A percentile compares a stretch with the other conserved stretches of the same genome.
Conservation (phyloP, 306 rosid genomes). For the Medicago arabica region DNA sequence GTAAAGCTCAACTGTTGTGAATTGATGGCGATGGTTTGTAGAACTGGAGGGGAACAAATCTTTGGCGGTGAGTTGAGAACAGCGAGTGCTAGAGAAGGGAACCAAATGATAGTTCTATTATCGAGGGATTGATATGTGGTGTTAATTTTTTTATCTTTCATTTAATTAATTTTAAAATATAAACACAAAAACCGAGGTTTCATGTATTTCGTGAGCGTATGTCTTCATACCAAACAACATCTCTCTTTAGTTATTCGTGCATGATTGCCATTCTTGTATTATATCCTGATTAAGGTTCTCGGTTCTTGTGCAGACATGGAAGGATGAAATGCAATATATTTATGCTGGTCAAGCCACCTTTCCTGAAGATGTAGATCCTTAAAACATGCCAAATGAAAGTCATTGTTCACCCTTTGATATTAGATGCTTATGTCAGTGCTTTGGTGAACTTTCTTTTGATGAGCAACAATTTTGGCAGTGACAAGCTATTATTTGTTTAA, state of each 20-base stretch:
- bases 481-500: constrained; percentile 14
- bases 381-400: constrained; percentile 35
- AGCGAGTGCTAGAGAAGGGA: no score
- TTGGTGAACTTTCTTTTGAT: constrained; percentile 1
- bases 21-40: no score
- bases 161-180: no score
- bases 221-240: no score
- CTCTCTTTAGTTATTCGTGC: constrained; percentile 13
- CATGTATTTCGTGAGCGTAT: no score
- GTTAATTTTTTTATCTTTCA: no score
- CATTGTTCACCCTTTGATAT: background rate
- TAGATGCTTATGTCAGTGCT: background rate
- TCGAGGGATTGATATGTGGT: no score
- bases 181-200: no score
- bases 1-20: no score
- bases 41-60: no score
- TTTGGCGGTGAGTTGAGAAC: no score
- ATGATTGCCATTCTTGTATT: constrained; percentile 11
- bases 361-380: constrained; percentile 66
- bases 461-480: constrained; percentile 9
- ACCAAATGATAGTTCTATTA: no score
- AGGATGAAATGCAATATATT: constrained; percentile 75
- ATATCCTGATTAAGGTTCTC: constrained; percentile 28
- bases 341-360: constrained; percentile 57
- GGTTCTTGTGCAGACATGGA: constrained; percentile 75